Conservation (phyloP, 495 filamentous ascomycete species). For the Barbatosphaeria neglecta region DNA sequence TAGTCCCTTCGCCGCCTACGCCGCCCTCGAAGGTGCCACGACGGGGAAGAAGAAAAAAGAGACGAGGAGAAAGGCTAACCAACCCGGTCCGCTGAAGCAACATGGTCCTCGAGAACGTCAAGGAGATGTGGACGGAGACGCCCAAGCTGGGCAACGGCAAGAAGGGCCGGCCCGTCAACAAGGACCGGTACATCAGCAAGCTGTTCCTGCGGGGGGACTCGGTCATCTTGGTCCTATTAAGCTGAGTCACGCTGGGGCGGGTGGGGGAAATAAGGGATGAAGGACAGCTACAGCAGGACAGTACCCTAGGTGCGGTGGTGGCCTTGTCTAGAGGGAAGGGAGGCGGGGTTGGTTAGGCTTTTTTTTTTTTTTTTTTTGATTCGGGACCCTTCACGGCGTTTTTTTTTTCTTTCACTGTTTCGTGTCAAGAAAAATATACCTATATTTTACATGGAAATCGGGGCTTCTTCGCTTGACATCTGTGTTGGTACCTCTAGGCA, state of each 20-base stretch:
- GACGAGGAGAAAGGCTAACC: background rate
- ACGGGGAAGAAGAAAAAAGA: slow-evolving; percentile 13
- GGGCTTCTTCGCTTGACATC: too few relatives aligned
- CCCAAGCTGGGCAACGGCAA: slow-evolving; percentile 63
- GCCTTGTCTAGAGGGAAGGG: too few relatives aligned
- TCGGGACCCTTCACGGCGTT: too few relatives aligned
- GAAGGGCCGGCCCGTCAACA: slow-evolving; percentile 87
- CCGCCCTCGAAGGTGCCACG: background rate
- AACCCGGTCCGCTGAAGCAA: slow-evolving; percentile 31
- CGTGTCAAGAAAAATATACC: too few relatives aligned
- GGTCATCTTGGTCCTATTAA: slow-evolving; percentile 85
- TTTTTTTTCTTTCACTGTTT: too few relatives aligned
- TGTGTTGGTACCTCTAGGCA: too few relatives aligned
- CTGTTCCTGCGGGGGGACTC: slow-evolving; percentile 95
- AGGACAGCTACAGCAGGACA: too few relatives aligned
- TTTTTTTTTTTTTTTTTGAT: too few relatives aligned
- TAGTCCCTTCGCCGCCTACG: background rate
- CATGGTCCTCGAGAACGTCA: slow-evolving; percentile 96
- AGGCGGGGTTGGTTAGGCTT: too few relatives aligned
- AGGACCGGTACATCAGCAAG: slow-evolving; percentile 97
- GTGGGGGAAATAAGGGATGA: slow-evolving; percentile 1
- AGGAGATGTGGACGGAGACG: slow-evolving; percentile 99
- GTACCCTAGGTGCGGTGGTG: too few relatives aligned
- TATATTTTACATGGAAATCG: too few relatives aligned
- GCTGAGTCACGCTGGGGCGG: slow-evolving; percentile 32